phyloP scores from a whole-genome alignment of 208 protist species.

The Naegleria fowleri region DNA sequence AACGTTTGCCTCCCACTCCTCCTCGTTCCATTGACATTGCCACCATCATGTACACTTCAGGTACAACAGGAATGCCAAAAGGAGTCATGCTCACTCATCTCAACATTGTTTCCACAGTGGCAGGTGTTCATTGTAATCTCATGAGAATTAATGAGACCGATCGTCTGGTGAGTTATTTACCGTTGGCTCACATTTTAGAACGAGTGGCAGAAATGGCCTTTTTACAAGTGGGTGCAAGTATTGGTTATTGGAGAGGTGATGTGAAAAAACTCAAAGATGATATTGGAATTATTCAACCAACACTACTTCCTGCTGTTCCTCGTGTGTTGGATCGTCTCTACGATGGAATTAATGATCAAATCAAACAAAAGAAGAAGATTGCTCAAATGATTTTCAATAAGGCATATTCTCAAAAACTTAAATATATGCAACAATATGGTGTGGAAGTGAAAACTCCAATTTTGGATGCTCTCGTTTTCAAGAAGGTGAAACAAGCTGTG shows the following conservation, averaged over 20 bases:
- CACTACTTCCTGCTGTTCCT: slow-evolving; percentile 26
- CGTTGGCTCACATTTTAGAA: slow-evolving; percentile 33
- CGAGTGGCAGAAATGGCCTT: slow-evolving; percentile 23
- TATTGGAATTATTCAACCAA: slow-evolving; percentile 19
- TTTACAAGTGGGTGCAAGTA: neutral
- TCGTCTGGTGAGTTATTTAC: slow-evolving; percentile 21
- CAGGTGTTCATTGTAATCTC: neutral
- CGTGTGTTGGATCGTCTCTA: slow-evolving; percentile 32
- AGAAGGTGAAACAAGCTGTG: slow-evolving; percentile 25
- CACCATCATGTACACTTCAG: slow-evolving; percentile 18
- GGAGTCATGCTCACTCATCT: slow-evolving; percentile 17
- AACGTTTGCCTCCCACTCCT: neutral
- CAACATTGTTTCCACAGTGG: neutral
- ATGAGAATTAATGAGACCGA: neutral
- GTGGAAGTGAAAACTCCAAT: neutral
- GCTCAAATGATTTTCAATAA: slow-evolving; percentile 13
- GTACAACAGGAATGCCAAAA: slow-evolving; percentile 11
- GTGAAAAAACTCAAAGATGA: slow-evolving; percentile 3
- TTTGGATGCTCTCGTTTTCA: slow-evolving; percentile 42
- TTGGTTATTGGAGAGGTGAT: slow-evolving; percentile 23
- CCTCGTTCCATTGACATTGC: neutral
- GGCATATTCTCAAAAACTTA: neutral
- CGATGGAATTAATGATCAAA: slow-evolving; percentile 8
- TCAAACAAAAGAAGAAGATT: slow-evolving; percentile 23
- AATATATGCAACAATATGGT: neutral